phyloP scores from a whole-genome alignment of 108 stramenopile species.

The Cyclotella choctawhatcheeana region DNA sequence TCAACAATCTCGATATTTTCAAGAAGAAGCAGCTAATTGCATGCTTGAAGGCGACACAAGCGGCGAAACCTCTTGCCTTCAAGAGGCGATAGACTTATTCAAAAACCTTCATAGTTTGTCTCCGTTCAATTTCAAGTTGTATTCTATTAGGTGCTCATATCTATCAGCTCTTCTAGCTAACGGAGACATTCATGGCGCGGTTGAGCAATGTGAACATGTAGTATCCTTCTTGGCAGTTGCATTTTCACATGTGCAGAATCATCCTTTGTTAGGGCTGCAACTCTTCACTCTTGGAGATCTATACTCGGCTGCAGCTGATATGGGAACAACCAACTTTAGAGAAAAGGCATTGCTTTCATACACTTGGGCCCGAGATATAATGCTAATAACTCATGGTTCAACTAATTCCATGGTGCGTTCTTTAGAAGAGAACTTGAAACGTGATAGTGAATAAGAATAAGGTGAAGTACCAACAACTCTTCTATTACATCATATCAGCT shows the following conservation, averaged over 20 bases:
- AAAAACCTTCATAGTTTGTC: conserved; percentile 4
- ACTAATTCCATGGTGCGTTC: conserved; percentile 21
- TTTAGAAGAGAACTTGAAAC: conserved; percentile 10
- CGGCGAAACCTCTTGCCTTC: conserved; percentile 31
- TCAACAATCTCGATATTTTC: conserved; percentile 11
- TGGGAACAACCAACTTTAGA: not conserved
- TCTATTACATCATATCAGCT: not conserved
- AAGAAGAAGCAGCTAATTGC: conserved; percentile 26
- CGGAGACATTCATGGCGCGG: conserved; percentile 14
- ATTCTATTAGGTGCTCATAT: conserved; percentile 31
- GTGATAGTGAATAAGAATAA: not conserved
- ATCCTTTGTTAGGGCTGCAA: conserved; percentile 68
- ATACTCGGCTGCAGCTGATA: conserved; percentile 12
- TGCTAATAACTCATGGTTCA: conserved; percentile 31
- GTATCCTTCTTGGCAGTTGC: conserved; percentile 53
- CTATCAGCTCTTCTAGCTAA: conserved; percentile 32
- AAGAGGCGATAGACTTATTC: conserved; percentile 23
- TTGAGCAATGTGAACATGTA: conserved; percentile 52
- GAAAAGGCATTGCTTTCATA: conserved; percentile 31
- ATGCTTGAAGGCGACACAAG: conserved; percentile 33
- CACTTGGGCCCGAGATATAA: conserved; percentile 29
- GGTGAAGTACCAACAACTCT: not conserved
- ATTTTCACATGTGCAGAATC: conserved; percentile 44
- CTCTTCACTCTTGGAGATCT: conserved; percentile 71
- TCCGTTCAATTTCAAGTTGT: conserved; percentile 37